Conservation (phyloP, 2,329 filamentous ascomycete species). For the Cephalotrichum gorgonifer region DNA sequence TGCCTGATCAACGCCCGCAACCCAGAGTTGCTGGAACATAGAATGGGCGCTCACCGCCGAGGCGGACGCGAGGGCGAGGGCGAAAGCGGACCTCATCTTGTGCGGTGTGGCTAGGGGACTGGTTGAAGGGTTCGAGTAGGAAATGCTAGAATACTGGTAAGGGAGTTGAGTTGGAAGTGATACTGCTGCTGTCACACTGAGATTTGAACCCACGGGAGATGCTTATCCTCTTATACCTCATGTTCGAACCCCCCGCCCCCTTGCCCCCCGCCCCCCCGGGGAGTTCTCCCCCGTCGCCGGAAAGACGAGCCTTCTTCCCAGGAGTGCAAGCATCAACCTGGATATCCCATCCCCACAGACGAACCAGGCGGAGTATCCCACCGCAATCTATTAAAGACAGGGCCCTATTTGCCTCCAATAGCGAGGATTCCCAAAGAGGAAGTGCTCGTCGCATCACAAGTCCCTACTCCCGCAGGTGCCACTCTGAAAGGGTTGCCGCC, state of each 20-base stretch:
- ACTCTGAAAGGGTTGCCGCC: no score
- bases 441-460: neutral
- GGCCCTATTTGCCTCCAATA: neutral
- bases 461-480: no score
- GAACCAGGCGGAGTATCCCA: neutral
- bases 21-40: conserved; percentile 39
- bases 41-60: conserved; percentile 30
- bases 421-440: neutral
- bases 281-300: no score
- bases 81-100: conserved; percentile 3
- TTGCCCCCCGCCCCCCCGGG: no score
- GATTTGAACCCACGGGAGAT: no score
- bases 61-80: neutral
- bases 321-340: neutral
- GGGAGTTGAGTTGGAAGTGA: no score
- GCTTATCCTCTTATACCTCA: neutral
- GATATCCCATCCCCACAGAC: neutral
- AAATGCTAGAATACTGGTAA: no score
- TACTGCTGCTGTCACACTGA: no score
- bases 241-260: neutral
- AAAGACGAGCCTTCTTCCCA: neutral
- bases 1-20: conserved; percentile 25
- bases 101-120: neutral
- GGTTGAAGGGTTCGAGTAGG: no score
- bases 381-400: neutral